Percentiles rank a stretch among this genome's conserved stretches.
These are phyloP conservation scores for Mediolabrus comicus DNA, from an alignment of 108 stramenopile genomes.

Conservation along the genomic window DNA sequence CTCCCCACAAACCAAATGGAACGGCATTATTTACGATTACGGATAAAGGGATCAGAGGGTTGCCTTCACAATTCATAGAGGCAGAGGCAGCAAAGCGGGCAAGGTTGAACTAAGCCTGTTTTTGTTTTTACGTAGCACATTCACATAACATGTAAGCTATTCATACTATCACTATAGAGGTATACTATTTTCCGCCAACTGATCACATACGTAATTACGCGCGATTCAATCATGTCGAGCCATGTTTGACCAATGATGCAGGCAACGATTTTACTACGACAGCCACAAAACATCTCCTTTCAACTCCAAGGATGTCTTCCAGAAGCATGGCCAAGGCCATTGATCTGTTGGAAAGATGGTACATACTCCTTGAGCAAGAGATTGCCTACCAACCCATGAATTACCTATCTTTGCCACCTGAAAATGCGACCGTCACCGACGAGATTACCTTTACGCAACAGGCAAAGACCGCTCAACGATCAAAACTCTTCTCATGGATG, in stretches of 20 bases:
- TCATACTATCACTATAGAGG: too few relatives aligned
- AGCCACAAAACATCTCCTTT: background rate
- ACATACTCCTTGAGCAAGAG: background rate
- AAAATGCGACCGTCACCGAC: background rate
- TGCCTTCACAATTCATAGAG: background rate
- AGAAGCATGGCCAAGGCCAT: background rate
- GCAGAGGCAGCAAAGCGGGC: background rate
- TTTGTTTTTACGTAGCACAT: background rate
- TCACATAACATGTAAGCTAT: background rate
- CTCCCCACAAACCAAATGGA: slow-evolving; percentile 64
- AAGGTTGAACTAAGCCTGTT: background rate
- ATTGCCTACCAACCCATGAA: background rate
- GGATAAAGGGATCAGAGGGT: slow-evolving; percentile 62
- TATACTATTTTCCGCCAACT: background rate
- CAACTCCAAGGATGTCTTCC: background rate
- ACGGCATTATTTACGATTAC: slow-evolving; percentile 58
- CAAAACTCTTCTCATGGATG: slow-evolving; percentile 75
- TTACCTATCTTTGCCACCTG: background rate
- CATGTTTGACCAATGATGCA: background rate
- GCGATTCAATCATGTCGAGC: background rate
- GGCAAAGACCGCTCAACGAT: too few relatives aligned
- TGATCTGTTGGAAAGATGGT: background rate
- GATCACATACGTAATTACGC: too few relatives aligned
- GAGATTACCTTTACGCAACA: background rate
- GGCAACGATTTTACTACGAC: background rate